Evolutionary conservation across 306 rosid genomes (phyloP), one percentile per base, ranked within the genome.

Genomic region (Echinosophora koreensis): DNA sequence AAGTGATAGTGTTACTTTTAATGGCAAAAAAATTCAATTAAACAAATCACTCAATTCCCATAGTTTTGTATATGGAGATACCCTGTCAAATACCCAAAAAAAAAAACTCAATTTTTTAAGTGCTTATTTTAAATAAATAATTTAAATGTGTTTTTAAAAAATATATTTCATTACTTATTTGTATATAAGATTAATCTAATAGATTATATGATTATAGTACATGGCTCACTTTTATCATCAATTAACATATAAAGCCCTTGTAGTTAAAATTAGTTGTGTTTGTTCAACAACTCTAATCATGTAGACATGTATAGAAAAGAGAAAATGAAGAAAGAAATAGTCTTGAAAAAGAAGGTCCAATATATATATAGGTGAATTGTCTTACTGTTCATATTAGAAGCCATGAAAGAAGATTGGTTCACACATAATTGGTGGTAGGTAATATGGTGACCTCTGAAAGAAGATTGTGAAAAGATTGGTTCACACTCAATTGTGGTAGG

Each of bases 371-470:
- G 54, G 51, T 8, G 17, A 5, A 66, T 15, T 59, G 72, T 58
- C 58, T 3, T 9, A 3, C 8, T 54, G 42, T 64, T 75, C 72
- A 83, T 17, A 66, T 22, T 59, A 11, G 72, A 34, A 41, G 39
- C 52, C 59, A 28, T 5, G 42, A 27, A 77, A 54, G 18, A 73
- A 39, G 44, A 47, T 37, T 77, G 54, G 50, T 74, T 35, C 80
- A 46, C 47, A 18, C 15, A 32, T 13, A 12, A 44, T 8, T 2
- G n/a, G 75, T 38, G 73, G 84, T 71, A 16, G 87, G 84, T 80
- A 71, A 66, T 18, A 17, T 12, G 22, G 17, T 10, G 10, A 49
- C 66, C 72, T 35, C n/a, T n/a, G n/a, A n/a, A n/a, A n/a, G n/a
- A n/a, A n/a, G n/a, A n/a, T n/a, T n/a, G n/a, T n/a, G n/a, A n/a